phyloP scores from a whole-genome alignment of 768 basidiomycete genomes.

The Suillus alpinus region DNA sequence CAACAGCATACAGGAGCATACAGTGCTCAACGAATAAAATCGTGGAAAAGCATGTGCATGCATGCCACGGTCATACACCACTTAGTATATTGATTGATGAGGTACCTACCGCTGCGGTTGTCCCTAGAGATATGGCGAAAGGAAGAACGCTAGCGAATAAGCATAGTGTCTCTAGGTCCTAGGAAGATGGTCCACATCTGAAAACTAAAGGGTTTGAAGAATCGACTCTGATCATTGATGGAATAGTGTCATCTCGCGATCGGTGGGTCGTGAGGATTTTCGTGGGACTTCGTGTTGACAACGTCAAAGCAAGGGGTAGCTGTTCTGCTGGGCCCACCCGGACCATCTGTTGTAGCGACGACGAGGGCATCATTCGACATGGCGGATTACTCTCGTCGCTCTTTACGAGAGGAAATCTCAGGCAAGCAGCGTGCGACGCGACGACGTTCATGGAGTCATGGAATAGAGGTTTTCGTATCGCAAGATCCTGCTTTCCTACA shows the following conservation, averaged over 20 bases:
- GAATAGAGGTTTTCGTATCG: background rate
- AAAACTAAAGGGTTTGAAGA: background rate
- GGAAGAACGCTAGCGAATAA: background rate
- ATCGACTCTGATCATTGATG: background rate
- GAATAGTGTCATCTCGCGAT: no score
- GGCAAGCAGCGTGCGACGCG: background rate
- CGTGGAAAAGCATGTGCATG: background rate
- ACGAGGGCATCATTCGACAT: background rate
- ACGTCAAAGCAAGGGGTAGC: background rate
- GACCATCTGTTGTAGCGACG: background rate
- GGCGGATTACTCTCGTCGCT: background rate
- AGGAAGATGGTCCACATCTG: background rate
- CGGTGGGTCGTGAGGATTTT: background rate
- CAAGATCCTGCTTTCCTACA: background rate
- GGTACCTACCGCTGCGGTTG: background rate
- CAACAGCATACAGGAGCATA: background rate
- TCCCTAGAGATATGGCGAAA: background rate
- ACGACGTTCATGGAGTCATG: background rate
- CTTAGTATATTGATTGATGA: background rate
- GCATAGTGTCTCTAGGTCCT: background rate
- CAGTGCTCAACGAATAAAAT: background rate
- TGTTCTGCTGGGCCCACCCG: background rate
- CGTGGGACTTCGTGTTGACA: background rate
- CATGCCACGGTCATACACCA: background rate
- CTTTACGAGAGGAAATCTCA: background rate